Base-by-base conservation (phyloP, 164 flowering plant genomes). In the Aristolochia fimbriata region DNA sequence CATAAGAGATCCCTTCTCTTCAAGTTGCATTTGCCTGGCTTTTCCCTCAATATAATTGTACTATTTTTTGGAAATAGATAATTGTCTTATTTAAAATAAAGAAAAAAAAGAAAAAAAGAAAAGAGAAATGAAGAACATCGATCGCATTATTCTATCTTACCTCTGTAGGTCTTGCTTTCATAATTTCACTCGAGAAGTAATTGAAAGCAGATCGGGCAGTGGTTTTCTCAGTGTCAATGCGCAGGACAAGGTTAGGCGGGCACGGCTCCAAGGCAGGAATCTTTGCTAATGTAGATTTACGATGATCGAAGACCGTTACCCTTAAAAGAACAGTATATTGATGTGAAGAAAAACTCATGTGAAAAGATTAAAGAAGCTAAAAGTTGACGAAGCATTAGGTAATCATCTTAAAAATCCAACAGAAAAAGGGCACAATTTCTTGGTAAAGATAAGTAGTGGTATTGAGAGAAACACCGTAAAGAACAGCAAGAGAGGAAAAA, bases 271-370 rank as follows among this genome's bases (percentile, higher is more conserved):
- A 21, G 0, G 65, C 49, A 33, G 75, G 65, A 60, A 81, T 57
- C 55, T 55, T 64, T 0, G 74, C 51, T 56, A 79, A 64, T 51
- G 71, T 65, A 5, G 83, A 77, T 65, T 80, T 81, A 27, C 93
- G 83, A 48, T 93, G 96, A 81, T 93, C 94, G 60, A 89, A 89
- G 1, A 71, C 80, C 21, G 82, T 72, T 21, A 89, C 76, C 73
- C 96, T 89, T 59, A 57, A 20, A 43, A 25, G 73, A 58, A 3
- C 15, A 68, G 57, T n/a, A 0, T 15, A 31, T 37, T 6, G 16
- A 30, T 15, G 19, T 30, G 20, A 56, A 17, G n/a, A 56, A 56
- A n/a, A 56, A 2, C 30, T 27, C 24, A 56, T 24, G 6, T 10
- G 30, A 53, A 4, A 22, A 24, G 6, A 23, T 23, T n/a, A 22